Percentiles rank a stretch among this genome's conserved stretches.
These are phyloP conservation scores for Pholiota molesta DNA, from an alignment of 768 basidiomycete species.

Conservation along the genomic window DNA sequence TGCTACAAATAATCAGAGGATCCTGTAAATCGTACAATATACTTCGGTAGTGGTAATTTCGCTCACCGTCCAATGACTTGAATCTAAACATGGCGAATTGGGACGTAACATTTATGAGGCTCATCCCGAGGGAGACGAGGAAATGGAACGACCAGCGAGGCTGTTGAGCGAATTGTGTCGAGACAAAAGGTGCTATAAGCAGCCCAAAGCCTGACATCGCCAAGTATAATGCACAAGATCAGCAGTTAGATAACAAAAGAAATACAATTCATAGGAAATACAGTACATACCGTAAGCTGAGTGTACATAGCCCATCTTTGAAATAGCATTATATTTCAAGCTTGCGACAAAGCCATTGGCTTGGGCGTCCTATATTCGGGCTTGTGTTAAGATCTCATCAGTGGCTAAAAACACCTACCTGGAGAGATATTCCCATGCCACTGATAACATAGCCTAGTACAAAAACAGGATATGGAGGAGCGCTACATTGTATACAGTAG, in stretches of 20 bases:
- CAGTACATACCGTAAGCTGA: slow-evolving; percentile 49
- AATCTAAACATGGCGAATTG: slow-evolving; percentile 63
- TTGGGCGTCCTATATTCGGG: slow-evolving; percentile 57
- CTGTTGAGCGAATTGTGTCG: slow-evolving; percentile 76
- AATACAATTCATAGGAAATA: not conserved
- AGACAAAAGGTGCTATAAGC: slow-evolving; percentile 66
- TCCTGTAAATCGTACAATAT: not conserved
- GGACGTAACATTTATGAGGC: slow-evolving; percentile 52
- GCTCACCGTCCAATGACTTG: slow-evolving; percentile 65
- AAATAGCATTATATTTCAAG: slow-evolving; percentile 46
- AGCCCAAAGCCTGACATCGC: slow-evolving; percentile 56
- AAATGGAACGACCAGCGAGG: slow-evolving; percentile 78
- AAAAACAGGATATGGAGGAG: slow-evolving; percentile 64
- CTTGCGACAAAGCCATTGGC: slow-evolving; percentile 68
- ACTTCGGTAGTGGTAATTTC: not conserved
- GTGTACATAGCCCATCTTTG: slow-evolving; percentile 56
- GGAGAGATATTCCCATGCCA: slow-evolving; percentile 42
- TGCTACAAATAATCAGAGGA: too few species aligned
- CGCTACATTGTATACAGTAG: slow-evolving; percentile 54
- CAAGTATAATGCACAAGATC: not conserved
- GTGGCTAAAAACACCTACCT: not conserved
- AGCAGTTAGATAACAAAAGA: slow-evolving; percentile 7
- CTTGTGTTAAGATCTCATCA: not conserved
- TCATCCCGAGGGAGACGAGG: slow-evolving; percentile 68
- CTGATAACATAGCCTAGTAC: slow-evolving; percentile 46